Evolutionary conservation across 73 alveolate species (phyloP).

Genomic region (Tetrahymena elliotti): DNA sequence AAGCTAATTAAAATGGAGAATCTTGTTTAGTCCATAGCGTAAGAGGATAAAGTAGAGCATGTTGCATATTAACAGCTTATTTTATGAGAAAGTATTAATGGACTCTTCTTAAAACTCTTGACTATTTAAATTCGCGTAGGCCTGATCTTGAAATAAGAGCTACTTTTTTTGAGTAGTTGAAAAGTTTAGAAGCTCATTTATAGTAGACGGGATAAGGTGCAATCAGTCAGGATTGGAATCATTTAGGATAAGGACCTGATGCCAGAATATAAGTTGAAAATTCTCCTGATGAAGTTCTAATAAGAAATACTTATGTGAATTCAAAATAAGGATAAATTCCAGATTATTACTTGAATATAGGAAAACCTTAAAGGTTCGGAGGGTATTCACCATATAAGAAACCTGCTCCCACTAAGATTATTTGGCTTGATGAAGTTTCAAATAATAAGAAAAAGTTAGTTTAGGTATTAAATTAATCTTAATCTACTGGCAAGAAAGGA

Average conservation of each 20-base stretch:
- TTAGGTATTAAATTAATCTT: not conserved
- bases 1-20: constrained; percentile 68
- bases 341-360: constrained; percentile 37
- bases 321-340: constrained; percentile 51
- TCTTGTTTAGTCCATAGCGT: constrained; percentile 88
- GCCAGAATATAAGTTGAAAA: constrained; percentile 19
- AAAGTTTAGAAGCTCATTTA: constrained; percentile 51
- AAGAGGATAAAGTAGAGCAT: constrained; percentile 82
- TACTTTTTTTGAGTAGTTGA: constrained; percentile 54
- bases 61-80: constrained; percentile 78
- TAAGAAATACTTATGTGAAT: constrained; percentile 52
- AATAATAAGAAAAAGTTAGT: not conserved
- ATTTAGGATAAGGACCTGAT: constrained; percentile 37
- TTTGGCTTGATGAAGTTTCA: not conserved
- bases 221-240: constrained; percentile 54
- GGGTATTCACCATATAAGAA: not conserved
- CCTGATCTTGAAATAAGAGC: constrained; percentile 80
- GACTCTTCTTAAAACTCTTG: constrained; percentile 69
- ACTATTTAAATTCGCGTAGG: constrained; percentile 62
- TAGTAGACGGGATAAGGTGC: constrained; percentile 52
- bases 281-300: constrained; percentile 50
- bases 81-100: constrained; percentile 83
- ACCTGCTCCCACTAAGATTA: not conserved
- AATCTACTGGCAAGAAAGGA: not conserved
- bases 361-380: not conserved